A percentile compares a stretch with the other conserved stretches of the same genome.
Evolutionary conservation across 495 filamentous ascomycete species (phyloP).

Genomic region (Aspergillus wentii): DNA sequence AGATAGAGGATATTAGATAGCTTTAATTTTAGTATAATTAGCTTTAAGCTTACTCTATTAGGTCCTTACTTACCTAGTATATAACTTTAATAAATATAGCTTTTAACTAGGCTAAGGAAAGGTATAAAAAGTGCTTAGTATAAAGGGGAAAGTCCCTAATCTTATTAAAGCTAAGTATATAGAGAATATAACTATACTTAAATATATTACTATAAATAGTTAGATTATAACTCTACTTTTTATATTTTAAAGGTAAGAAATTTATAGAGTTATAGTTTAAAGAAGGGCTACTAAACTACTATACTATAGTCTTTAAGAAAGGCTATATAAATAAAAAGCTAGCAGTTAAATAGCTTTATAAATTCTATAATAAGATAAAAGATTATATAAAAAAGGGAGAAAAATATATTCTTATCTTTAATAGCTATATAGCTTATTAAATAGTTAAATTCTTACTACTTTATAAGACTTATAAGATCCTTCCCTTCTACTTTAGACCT

Average conservation of each 20-base stretch:
- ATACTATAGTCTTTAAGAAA: neutral
- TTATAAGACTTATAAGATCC: neutral
- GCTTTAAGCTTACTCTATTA: too few species aligned
- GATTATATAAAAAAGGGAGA: slow-evolving; percentile 1
- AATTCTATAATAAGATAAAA: neutral
- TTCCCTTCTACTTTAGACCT: too few species aligned
- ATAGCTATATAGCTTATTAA: slow-evolving; percentile 2
- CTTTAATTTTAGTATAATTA: neutral
- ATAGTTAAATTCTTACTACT: slow-evolving; percentile 3
- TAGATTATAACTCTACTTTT: slow-evolving; percentile 2
- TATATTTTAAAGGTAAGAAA: slow-evolving; percentile 2
- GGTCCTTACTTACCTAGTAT: neutral
- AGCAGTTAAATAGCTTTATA: neutral
- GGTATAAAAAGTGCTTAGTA: neutral
- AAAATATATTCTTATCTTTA: slow-evolving; percentile 1
- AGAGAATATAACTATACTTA: slow-evolving; percentile 2
- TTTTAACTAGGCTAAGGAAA: slow-evolving; percentile 1
- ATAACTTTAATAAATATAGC: slow-evolving; percentile 1
- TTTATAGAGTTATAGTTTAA: neutral
- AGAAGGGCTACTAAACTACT: neutral
- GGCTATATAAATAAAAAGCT: slow-evolving; percentile 1
- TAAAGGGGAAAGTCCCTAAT: neutral
- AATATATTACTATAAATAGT: neutral
- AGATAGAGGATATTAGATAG: neutral
- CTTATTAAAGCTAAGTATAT: neutral